Evolutionary conservation across 31 red algal genomes (phyloP), one percentile per base, ranked within the genome.

Genomic region (Porphyra umbilicalis): DNA sequence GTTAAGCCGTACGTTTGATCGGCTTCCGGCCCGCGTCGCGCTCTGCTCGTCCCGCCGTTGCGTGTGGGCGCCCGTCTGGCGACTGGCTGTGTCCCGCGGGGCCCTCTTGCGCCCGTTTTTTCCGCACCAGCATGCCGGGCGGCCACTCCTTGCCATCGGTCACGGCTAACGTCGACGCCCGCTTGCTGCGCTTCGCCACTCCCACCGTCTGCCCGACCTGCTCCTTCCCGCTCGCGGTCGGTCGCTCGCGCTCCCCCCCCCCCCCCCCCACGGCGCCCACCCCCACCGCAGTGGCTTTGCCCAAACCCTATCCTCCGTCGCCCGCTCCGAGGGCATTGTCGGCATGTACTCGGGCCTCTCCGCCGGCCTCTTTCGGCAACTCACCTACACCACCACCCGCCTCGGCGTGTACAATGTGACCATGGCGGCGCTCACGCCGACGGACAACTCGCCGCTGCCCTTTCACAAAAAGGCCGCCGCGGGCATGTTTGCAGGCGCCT

Each of bases 381-480:
- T 99, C 36, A 93, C 91, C 13, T 99, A 99, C 81, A 93, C 94
- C 8, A 99, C 97, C 30, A 93, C 92, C 8, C 89, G 97, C 32
- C 80, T 99, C 1, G 97, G 97, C 10, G 89, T 89, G 32, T 96
- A 90, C 83, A 92, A 90, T 34, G 75, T 95, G 1, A 32, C 96
- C 30, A 93, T 88, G 79, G 94, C 95, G 15, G 76, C 79, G 33
- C 84, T 95, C 76, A 78, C 92, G 14, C 57, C 57, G 1, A 79
- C 67, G 10, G 87, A 94, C 80, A 83, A 92, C 33, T 29, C 44
- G 77, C 79, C 92, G 38, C 85, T 95, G 30, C 89, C 92, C 32
- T 98, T 98, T 84, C 38, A 82, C 76, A 76, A 91, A 76, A 98
- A 98, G 80, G 92, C 90, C 33, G 91, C 90, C 10, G 94, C 93